Evolutionary conservation across 345 rosid genomes (phyloP), one percentile per base, ranked within the genome.

Genomic region (Sisymbrium altissimum): DNA sequence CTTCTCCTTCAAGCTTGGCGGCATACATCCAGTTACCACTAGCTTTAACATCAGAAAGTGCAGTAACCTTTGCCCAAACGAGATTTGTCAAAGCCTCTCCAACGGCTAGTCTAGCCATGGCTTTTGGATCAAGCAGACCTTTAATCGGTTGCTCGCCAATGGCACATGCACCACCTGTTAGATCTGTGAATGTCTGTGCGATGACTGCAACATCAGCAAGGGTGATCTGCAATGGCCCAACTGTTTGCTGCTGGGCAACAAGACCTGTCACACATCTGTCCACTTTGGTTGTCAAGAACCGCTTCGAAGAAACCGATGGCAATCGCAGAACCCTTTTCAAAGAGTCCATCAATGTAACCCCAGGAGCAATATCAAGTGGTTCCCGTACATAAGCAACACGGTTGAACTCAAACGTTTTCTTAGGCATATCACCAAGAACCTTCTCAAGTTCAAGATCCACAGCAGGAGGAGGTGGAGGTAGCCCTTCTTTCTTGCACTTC

Each of bases 21-120:
- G 98, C 98, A 75, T 91, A 91, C 95, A 91, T 93, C 98, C 97
- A 93, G 70, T 93, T 94, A 30, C 97, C 97, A 59, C 97, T 94
- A 1, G 96, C 96, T 79, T 94, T 94, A 66, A 91, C 97, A 79
- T 91, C 91, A 69, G 93, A 88, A 35, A 94, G 88, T 65, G 95
- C 81, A 77, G 96, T 89, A 57, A 88, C 84, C 83, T 91, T 86
- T 48, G 98, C 95, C 96, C 98, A 91, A 40, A 91, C 90, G 8
- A 94, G 90, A 83, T 94, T 94, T 32, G 96, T 94, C 38, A 94
- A 83, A 15, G 98, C 97, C 71, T 94, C 98, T 69, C 96, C 97
- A 68, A 91, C 88, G 11, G 96, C 95, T 78, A 94, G 72, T 78
- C 96, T 88, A n/a, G 97, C 96, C 97, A 91, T 94, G 67, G 98